phyloP scores from a whole-genome alignment of 306 rosid species.

The Malus asiatica region DNA sequence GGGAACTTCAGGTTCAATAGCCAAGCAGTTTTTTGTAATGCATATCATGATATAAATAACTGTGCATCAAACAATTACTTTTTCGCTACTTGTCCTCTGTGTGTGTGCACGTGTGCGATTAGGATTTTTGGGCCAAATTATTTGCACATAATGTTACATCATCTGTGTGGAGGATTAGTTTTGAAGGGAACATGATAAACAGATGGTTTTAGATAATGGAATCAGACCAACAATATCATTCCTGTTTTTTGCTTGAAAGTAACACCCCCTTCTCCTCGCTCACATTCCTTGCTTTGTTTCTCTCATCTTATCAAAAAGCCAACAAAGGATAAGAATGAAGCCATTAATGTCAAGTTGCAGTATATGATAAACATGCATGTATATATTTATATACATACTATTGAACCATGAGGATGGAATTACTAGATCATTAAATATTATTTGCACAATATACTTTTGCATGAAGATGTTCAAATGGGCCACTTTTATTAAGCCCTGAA shows the following conservation, averaged over 20 bases:
- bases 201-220: background rate
- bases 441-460: background rate
- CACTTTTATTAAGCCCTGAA: background rate
- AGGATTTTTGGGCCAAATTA: background rate
- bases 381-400: background rate
- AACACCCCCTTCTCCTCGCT: background rate
- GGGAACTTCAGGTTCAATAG: slow-evolving; percentile 73
- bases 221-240: background rate
- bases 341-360: background rate
- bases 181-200: background rate
- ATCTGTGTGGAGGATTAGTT: background rate
- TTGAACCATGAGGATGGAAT: background rate
- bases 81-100: background rate
- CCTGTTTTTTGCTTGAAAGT: background rate
- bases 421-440: background rate
- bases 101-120: too few species aligned
- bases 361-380: background rate
- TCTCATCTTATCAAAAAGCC: background rate
- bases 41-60: slow-evolving; percentile 1
- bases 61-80: background rate
- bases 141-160: background rate
- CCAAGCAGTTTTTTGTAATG: background rate
- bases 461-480: background rate
- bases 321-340: background rate
- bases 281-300: background rate